phyloP scores from a whole-genome alignment of 805 yeast genomes.

The Saturnispora zaruensis region DNA sequence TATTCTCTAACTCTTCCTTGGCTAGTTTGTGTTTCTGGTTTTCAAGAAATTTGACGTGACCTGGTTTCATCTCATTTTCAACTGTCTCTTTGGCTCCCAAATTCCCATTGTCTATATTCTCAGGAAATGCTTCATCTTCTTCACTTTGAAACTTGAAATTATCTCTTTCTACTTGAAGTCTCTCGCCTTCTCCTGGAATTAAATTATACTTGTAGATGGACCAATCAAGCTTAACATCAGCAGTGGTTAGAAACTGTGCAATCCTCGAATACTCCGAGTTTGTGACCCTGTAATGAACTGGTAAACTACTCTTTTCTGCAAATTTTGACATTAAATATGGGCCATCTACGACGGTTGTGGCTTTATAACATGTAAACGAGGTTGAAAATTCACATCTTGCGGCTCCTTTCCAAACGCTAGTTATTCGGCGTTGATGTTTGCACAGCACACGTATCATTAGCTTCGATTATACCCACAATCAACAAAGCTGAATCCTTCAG shows the following conservation, averaged over 20 bases:
- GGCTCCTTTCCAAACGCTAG: too few relatives aligned
- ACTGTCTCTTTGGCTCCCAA: constrained; percentile 2
- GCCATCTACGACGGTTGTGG: constrained; percentile 15
- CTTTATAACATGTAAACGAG: not conserved
- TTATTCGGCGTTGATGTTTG: not conserved
- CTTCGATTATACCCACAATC: not conserved
- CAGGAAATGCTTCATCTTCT: constrained; percentile 5
- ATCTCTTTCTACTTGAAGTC: constrained; percentile 13
- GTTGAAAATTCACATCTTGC: not conserved
- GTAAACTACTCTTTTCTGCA: constrained; percentile 10
- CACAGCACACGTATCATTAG: not conserved
- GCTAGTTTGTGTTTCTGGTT: constrained; percentile 18
- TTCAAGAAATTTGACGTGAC: constrained; percentile 22
- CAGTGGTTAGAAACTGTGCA: constrained; percentile 37
- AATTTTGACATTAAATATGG: constrained; percentile 16
- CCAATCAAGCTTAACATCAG: constrained; percentile 51
- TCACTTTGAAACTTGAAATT: not conserved
- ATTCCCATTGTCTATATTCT: constrained; percentile 1
- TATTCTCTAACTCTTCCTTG: constrained; percentile 24
- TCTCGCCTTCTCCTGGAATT: constrained; percentile 45
- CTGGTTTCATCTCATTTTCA: constrained; percentile 20
- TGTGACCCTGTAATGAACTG: constrained; percentile 4
- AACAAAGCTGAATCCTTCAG: not conserved
- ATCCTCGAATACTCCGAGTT: constrained; percentile 10
- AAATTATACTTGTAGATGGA: constrained; percentile 42